Conservation (phyloP, 1,284 basidiomycete genomes). For the Uromyces viciae-fabae region DNA sequence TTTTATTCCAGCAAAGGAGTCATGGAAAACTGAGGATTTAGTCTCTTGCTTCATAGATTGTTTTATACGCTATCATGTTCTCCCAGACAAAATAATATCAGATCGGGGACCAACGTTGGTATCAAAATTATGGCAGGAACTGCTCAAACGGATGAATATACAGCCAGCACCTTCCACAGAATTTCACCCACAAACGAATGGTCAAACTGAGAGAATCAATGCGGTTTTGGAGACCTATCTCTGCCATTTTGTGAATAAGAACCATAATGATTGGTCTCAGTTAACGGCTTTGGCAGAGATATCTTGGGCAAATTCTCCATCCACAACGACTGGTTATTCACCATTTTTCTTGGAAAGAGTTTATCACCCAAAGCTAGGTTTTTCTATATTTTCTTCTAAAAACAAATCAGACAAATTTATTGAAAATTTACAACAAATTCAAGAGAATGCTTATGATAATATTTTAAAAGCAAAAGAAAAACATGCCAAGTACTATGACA, state of each 20-base stretch:
- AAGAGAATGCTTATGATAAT: not conserved
- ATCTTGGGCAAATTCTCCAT: constrained; percentile 5
- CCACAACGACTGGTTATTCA: not conserved
- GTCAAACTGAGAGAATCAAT: constrained; percentile 3
- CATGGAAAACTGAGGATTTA: not conserved
- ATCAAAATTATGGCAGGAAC: not conserved
- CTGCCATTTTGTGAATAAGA: not conserved
- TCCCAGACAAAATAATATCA: constrained; percentile 11
- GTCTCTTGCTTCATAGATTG: not conserved
- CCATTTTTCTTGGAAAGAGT: constrained; percentile 21
- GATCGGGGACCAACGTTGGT: not conserved
- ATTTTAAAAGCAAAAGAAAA: not conserved
- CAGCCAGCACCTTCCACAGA: not conserved
- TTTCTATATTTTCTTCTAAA: not conserved
- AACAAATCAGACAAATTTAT: not conserved
- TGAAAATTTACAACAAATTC: not conserved
- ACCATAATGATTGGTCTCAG: constrained; percentile 2
- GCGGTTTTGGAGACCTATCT: not conserved
- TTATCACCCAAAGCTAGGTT: constrained; percentile 15
- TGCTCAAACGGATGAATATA: not conserved
- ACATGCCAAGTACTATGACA: not conserved
- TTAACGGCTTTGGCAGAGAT: constrained; percentile 20
- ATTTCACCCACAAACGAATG: constrained; percentile 25
- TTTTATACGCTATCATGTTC: not conserved
- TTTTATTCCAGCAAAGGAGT: constrained; percentile 51